Percentiles rank a stretch among this genome's conserved stretches.
These are phyloP conservation scores for Phytophthora sp. DNA, from an alignment of 352 stramenopile genomes.

Conservation along the genomic window DNA sequence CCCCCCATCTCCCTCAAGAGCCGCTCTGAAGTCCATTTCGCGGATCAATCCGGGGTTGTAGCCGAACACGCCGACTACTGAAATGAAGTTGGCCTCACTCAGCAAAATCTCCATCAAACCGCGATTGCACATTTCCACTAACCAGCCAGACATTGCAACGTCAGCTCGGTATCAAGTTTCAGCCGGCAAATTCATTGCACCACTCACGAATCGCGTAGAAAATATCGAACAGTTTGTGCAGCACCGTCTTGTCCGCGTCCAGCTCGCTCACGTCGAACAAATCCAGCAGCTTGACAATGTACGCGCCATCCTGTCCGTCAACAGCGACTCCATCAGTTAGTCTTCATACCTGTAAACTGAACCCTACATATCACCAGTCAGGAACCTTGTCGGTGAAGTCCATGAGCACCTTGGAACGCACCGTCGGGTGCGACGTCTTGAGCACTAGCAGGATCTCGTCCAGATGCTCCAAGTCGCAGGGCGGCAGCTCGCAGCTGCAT, in stretches of 20 bases:
- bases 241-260: constrained; percentile 58
- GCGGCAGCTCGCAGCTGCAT: constrained; percentile 60
- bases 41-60: constrained; percentile 79
- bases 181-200: background rate
- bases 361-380: no score
- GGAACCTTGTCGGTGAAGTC: constrained; percentile 60
- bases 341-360: no score
- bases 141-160: background rate
- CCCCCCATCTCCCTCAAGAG: constrained; percentile 59
- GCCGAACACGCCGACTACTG: constrained; percentile 81
- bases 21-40: constrained; percentile 77
- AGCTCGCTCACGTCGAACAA: constrained; percentile 77
- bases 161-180: background rate
- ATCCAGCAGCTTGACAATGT: constrained; percentile 77
- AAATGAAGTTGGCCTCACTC: constrained; percentile 80
- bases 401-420: constrained; percentile 56
- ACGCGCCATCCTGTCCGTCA: constrained; percentile 58
- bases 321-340: background rate
- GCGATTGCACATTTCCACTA: constrained; percentile 82
- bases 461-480: constrained; percentile 69
- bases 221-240: constrained; percentile 78
- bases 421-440: constrained; percentile 62
- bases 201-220: constrained; percentile 71
- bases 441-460: constrained; percentile 67
- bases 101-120: constrained; percentile 72